Evolutionary conservation across 106 monocot species (phyloP).

Genomic region (Dendrobium chrysotoxum): DNA sequence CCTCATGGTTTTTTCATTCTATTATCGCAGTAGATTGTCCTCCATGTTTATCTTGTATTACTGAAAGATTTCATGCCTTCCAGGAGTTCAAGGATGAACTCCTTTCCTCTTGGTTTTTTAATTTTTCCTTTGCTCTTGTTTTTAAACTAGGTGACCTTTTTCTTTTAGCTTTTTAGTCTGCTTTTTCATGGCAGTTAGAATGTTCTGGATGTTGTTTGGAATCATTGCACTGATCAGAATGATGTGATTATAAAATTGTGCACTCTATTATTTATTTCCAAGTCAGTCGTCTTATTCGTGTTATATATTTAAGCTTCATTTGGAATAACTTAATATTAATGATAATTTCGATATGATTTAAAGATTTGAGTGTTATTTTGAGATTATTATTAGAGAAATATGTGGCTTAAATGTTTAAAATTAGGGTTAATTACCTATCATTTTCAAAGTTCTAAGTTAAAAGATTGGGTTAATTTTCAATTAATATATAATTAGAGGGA

Average conservation of each 20-base stretch:
- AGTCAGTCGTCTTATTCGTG: not conserved
- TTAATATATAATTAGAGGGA: too few species aligned
- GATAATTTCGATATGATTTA: too few species aligned
- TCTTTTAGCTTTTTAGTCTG: not conserved
- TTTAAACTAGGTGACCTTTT: too few species aligned
- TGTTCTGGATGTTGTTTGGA: not conserved
- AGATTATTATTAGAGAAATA: too few species aligned
- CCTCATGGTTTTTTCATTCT: not conserved
- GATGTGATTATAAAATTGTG: not conserved
- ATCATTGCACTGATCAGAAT: not conserved
- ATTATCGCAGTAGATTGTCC: not conserved
- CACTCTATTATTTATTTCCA: not conserved
- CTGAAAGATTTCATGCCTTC: conserved; percentile 1
- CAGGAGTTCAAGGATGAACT: not conserved
- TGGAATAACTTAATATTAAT: too few species aligned
- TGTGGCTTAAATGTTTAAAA: too few species aligned
- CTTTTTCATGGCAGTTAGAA: not conserved
- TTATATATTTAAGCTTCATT: not conserved
- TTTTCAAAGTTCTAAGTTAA: too few species aligned
- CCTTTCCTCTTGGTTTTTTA: not conserved
- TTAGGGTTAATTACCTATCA: too few species aligned
- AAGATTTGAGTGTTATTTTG: too few species aligned
- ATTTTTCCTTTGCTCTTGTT: too few species aligned
- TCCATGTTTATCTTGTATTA: conserved; percentile 1
- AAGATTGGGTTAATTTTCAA: too few species aligned